These are phyloP conservation scores for Rhizophagus prolifer DNA, from an alignment of 192 early-diverging fungal species.

Conservation along the genomic window DNA sequence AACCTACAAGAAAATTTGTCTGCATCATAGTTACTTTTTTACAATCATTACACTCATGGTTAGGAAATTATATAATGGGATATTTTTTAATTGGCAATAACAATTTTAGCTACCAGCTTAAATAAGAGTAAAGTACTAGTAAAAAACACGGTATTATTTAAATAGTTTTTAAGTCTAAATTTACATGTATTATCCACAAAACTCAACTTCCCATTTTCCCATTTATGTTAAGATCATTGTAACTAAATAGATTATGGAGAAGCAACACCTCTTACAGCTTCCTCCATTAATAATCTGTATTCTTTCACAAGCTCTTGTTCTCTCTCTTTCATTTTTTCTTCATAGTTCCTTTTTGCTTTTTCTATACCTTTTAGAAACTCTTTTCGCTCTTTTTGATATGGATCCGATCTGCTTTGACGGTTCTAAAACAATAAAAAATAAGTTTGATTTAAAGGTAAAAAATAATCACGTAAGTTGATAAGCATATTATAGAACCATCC, in stretches of 20 bases:
- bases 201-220: too few species aligned
- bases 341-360: background rate
- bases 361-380: background rate
- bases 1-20: too few species aligned
- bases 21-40: too few species aligned
- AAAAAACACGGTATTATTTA: too few species aligned
- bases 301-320: constrained; percentile 22
- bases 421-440: background rate
- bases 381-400: background rate
- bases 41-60: too few species aligned
- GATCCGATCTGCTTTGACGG: background rate
- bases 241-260: background rate
- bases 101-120: too few species aligned
- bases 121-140: too few species aligned
- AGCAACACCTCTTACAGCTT: background rate
- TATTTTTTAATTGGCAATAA: too few species aligned
- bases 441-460: background rate
- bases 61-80: too few species aligned
- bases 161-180: too few species aligned
- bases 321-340: background rate
- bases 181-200: too few species aligned
- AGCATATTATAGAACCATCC: background rate
- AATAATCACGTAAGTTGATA: background rate
- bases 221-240: too few species aligned
- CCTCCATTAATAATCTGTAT: constrained; percentile 10